Evolutionary conservation across 768 basidiomycete species (phyloP), one percentile per base, ranked within the genome.

Genomic region (Nevesoporus exiguus): DNA sequence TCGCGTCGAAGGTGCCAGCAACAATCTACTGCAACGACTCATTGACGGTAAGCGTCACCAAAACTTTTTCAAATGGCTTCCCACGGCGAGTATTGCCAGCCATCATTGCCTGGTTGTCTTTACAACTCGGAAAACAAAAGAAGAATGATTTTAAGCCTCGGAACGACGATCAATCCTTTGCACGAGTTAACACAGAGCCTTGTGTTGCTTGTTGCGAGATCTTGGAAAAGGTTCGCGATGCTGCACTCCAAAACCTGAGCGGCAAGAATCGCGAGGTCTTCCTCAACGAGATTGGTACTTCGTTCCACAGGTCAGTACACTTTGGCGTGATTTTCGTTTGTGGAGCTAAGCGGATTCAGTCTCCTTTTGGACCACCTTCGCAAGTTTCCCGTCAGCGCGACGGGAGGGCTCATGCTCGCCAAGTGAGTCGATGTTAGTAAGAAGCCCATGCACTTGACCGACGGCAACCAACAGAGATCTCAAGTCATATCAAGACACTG

Each of bases 351-450:
- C 22, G 17, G 22, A 37, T 36, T 4, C 45, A 97, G 96, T 54
- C 78, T 95, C 13, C 80, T 99, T 7, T 79, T 99, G 46, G 97
- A 98, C 37, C 97, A 99, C 67, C 77, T 97, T 52, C 88, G 90
- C 65, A 98, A 93, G 72, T 98, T 98, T 74, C 91, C 93, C 3
- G 94, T 99, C 49, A 97, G 88, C 61, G 94, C 95, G 1, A 93
- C 94, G 1, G 97, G 97, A 39, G 97, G 96, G 15, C 76, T 99
- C 48, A 96, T 98, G 92, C 85, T 99, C 37, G 96, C 97, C 22
- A 99, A 98, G 94, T 95, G 59, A 56, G 85, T 76, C 43, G 10
- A 39, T 21, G 27, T n/a, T n/a, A 22, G 24, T n/a, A 24, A 57
- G 6, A 15, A 24, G 22, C 52, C 14, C 25, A 34, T 51, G 25